phyloP scores from a whole-genome alignment of 352 stramenopile genomes.

The Phytopythium mirpurense region DNA sequence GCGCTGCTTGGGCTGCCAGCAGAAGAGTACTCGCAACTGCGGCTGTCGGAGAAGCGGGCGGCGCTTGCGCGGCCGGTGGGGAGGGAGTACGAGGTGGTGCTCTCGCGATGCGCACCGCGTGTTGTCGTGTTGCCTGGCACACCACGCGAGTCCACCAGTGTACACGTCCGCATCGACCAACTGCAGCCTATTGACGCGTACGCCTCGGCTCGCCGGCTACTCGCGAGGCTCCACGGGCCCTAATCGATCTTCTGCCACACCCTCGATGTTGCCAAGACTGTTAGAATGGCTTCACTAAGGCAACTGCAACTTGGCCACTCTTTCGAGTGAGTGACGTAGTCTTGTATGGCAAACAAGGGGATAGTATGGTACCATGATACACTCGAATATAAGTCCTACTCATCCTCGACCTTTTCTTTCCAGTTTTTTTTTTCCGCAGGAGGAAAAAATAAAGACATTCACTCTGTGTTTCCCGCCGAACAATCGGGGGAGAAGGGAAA shows the following conservation, averaged over 20 bases:
- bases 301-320: not conserved
- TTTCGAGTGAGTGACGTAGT: not conserved
- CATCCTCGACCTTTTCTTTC: not conserved
- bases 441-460: no score
- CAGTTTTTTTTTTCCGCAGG: no score
- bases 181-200: slow-evolving; percentile 30
- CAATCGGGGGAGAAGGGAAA: no score
- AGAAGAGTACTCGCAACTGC: slow-evolving; percentile 43
- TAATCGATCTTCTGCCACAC: no score
- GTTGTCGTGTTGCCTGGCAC: slow-evolving; percentile 7
- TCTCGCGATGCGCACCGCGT: slow-evolving; percentile 36
- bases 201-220: slow-evolving; percentile 12
- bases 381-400: not conserved
- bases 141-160: slow-evolving; percentile 1
- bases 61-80: slow-evolving; percentile 25
- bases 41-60: slow-evolving; percentile 28
- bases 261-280: no score
- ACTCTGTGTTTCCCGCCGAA: no score
- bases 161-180: slow-evolving; percentile 30
- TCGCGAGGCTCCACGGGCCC: slow-evolving; percentile 2
- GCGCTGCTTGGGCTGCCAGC: slow-evolving; percentile 32
- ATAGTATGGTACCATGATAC: no score
- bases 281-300: not conserved
- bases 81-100: slow-evolving; percentile 24
- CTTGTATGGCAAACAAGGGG: no score